phyloP scores from a whole-genome alignment of 257 asterid genomes.

The Nyctanthes arbortristis region DNA sequence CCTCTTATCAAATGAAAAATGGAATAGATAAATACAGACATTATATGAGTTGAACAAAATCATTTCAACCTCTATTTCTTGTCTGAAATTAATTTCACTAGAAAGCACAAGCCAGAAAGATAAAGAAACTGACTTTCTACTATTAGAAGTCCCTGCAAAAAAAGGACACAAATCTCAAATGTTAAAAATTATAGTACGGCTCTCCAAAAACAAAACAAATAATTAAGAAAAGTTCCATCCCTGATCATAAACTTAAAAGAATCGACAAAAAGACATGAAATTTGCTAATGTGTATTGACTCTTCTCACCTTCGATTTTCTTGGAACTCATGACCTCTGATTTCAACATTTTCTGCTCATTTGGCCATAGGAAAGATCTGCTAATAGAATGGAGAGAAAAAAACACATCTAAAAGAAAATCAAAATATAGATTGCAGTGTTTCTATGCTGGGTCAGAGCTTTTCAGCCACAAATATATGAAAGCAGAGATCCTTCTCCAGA shows the following conservation, averaged over 20 bases:
- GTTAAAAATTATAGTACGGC: conserved; percentile 34
- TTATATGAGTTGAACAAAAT: conserved; percentile 8
- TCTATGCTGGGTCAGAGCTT: too few relatives aligned
- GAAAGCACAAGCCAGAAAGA: conserved; percentile 27
- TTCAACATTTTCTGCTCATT: conserved; percentile 48
- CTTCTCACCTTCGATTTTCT: conserved; percentile 35
- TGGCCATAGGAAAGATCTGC: conserved; percentile 34
- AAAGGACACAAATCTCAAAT: conserved; percentile 36
- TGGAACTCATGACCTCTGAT: conserved; percentile 31
- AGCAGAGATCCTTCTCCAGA: too few relatives aligned
- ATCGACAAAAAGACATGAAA: conserved; percentile 53
- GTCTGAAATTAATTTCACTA: conserved; percentile 19
- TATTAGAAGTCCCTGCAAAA: conserved; percentile 30
- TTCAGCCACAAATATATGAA: too few relatives aligned
- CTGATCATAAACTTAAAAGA: conserved; percentile 35
- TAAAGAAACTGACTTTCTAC: conserved; percentile 23
- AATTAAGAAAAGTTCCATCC: background rate
- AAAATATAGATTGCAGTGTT: conserved; percentile 46
- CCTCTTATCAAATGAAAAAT: too few relatives aligned
- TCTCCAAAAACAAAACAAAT: conserved; percentile 25
- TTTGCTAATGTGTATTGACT: conserved; percentile 52
- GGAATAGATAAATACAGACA: conserved; percentile 8
- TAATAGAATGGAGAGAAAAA: conserved; percentile 33
- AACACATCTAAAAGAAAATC: conserved; percentile 18
- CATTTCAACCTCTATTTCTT: conserved; percentile 33